These are phyloP conservation scores for Globisporangium spinosum DNA, from an alignment of 352 stramenopile genomes.

Conservation along the genomic window DNA sequence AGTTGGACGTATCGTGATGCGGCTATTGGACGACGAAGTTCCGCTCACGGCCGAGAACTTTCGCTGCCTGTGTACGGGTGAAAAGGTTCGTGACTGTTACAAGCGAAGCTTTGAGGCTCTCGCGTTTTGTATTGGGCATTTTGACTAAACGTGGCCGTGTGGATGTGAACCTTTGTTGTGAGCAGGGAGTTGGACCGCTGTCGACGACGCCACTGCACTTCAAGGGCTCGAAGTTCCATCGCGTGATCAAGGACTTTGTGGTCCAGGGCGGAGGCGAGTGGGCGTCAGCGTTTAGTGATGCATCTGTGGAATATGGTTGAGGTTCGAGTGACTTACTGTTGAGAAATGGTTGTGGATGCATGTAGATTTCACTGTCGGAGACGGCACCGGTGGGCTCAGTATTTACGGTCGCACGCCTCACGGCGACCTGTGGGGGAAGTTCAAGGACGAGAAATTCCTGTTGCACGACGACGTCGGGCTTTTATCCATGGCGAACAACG, in stretches of 20 bases:
- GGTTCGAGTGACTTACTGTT: neutral
- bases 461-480: slow-evolving; percentile 69
- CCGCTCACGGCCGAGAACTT: slow-evolving; percentile 97
- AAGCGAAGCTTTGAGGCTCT: neutral
- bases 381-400: slow-evolving; percentile 73
- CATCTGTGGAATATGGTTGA: neutral
- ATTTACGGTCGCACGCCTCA: slow-evolving; percentile 70
- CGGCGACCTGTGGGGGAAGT: slow-evolving; percentile 77
- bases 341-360: neutral
- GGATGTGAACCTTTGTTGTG: neutral
- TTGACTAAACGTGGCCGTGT: neutral
- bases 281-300: neutral
- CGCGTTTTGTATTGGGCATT: slow-evolving; percentile 12
- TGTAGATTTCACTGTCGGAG: slow-evolving; percentile 56
- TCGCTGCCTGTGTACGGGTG: slow-evolving; percentile 68
- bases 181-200: slow-evolving; percentile 23
- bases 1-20: slow-evolving; percentile 91
- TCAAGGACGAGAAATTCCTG: slow-evolving; percentile 79
- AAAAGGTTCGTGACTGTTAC: slow-evolving; percentile 50
- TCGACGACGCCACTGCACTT: slow-evolving; percentile 55
- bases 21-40: slow-evolving; percentile 91
- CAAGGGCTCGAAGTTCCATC: slow-evolving; percentile 88
- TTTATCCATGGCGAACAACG: slow-evolving; percentile 82
- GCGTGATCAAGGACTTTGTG: slow-evolving; percentile 92
- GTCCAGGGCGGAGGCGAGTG: slow-evolving; percentile 71